These are phyloP conservation scores for Sisymbrium altissimum DNA, from an alignment of 345 rosid species.

Conservation along the genomic window DNA sequence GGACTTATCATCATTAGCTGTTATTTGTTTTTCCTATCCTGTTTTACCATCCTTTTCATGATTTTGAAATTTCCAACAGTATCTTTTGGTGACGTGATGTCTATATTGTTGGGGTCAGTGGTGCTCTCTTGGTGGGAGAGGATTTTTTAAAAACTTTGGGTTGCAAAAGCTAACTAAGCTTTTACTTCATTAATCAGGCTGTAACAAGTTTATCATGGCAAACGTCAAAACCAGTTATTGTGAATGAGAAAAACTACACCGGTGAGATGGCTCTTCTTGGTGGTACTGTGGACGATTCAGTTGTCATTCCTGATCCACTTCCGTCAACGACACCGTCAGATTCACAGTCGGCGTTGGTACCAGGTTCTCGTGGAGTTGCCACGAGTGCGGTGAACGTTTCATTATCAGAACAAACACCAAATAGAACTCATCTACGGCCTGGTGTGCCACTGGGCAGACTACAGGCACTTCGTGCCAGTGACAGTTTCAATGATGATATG, in stretches of 20 bases:
- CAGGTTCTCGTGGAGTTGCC: slow-evolving; percentile 51
- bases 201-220: slow-evolving; percentile 98
- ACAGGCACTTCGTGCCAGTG: slow-evolving; percentile 62
- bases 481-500: slow-evolving; percentile 88
- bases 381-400: slow-evolving; percentile 40
- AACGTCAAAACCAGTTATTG: slow-evolving; percentile 80
- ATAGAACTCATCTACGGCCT: slow-evolving; percentile 55
- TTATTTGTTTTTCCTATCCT: neutral
- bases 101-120: neutral
- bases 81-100: slow-evolving; percentile 11
- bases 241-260: slow-evolving; percentile 74
- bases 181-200: slow-evolving; percentile 48
- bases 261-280: slow-evolving; percentile 94
- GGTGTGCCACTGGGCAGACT: slow-evolving; percentile 70
- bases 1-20: neutral
- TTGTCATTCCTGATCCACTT: slow-evolving; percentile 96
- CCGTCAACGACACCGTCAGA: slow-evolving; percentile 63
- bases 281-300: slow-evolving; percentile 77
- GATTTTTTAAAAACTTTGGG: neutral
- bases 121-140: neutral
- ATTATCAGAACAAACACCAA: slow-evolving; percentile 67
- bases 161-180: neutral
- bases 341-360: slow-evolving; percentile 44
- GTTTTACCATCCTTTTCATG: neutral
- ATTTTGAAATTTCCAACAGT: slow-evolving; percentile 1